Evolutionary conservation across 2,329 filamentous ascomycete genomes (phyloP), one percentile per base, ranked within the genome.

Genomic region (Fusarium nelsonii): DNA sequence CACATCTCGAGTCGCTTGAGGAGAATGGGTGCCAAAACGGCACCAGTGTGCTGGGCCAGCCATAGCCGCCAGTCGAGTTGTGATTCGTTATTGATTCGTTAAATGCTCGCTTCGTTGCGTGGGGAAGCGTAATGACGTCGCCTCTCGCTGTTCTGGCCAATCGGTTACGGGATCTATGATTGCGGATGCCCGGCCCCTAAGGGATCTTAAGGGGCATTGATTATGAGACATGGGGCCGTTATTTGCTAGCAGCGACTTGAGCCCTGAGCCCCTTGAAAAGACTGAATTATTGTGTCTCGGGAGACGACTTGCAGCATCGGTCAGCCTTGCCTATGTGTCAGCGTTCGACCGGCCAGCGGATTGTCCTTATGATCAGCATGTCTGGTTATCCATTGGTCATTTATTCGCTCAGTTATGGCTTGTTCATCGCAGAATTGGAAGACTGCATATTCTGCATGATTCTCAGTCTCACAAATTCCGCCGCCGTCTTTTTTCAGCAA

Each of bases 51-150:
- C 68, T 75, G 71, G 73, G 61, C 73, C 70, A 72, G 65, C 63
- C 65, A 63, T 72, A 73, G 65, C 60, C 67, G 64, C 62, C 54
- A 58, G 45, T 44, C 16, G 51, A 51, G n/a, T 52, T 71, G 34
- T 72, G 70, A 74, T 75, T 73, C 62, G 73, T 58, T 70, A 32
- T 34, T 51, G 40, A 53, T 41, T 54, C 46, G 46, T 58, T 43
- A 63, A 65, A 36, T 52, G 45, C 54, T 65, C 48, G 57, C 41
- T 65, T 43, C 59, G 46, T 40, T 62, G 49, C 71, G 73, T 68
- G 69, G 73, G 71, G 71, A 65, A 68, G 57, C 41, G 43, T 44
- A 65, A 75, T 75, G 73, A 75, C 73, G 73, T 75, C 69, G 62
- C 58, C 53, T 63, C 58, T 57, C 52, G 46, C 12, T 20, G 18